A percentile compares a stretch with the other conserved stretches of the same genome.
phyloP scores from a whole-genome alignment of 2,329 filamentous ascomycete species.

The Arthrobotrys sinensis region DNA sequence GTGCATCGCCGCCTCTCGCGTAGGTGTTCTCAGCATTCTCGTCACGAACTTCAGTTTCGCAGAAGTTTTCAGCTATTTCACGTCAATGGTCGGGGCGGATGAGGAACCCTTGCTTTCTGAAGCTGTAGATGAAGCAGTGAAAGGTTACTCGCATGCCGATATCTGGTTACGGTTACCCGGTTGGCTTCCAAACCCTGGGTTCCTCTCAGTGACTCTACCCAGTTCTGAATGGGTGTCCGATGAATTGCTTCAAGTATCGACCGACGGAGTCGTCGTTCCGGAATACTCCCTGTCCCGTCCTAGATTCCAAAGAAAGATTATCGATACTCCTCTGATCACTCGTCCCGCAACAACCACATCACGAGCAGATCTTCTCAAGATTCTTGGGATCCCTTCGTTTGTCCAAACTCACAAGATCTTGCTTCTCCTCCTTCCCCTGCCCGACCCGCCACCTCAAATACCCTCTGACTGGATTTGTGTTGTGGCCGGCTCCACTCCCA shows the following conservation, averaged over 20 bases:
- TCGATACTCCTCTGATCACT: slow-evolving; percentile 50
- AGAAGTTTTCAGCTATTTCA: slow-evolving; percentile 57
- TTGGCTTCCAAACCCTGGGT: slow-evolving; percentile 51
- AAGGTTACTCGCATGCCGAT: slow-evolving; percentile 46
- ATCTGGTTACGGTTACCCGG: slow-evolving; percentile 53
- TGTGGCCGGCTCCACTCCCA: slow-evolving; percentile 50
- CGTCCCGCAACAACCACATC: slow-evolving; percentile 34
- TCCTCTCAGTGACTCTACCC: slow-evolving; percentile 35
- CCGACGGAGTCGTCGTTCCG: not conserved
- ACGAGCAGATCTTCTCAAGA: slow-evolving; percentile 38
- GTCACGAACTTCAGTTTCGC: slow-evolving; percentile 59
- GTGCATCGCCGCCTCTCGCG: slow-evolving; percentile 36
- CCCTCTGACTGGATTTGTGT: slow-evolving; percentile 57
- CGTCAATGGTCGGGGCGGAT: slow-evolving; percentile 25
- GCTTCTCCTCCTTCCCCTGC: slow-evolving; percentile 39
- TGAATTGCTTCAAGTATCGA: not conserved
- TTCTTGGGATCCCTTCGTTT: slow-evolving; percentile 23
- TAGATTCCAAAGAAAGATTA: slow-evolving; percentile 36
- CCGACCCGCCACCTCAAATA: slow-evolving; percentile 45
- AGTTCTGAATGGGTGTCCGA: slow-evolving; percentile 40
- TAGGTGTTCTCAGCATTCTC: slow-evolving; percentile 37
- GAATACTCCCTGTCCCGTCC: slow-evolving; percentile 31
- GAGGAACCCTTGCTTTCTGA: not conserved
- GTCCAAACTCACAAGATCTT: slow-evolving; percentile 27
- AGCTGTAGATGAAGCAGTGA: slow-evolving; percentile 25